These are phyloP conservation scores for Aspergillus panamensis DNA, from an alignment of 495 filamentous ascomycete species.

Conservation along the genomic window DNA sequence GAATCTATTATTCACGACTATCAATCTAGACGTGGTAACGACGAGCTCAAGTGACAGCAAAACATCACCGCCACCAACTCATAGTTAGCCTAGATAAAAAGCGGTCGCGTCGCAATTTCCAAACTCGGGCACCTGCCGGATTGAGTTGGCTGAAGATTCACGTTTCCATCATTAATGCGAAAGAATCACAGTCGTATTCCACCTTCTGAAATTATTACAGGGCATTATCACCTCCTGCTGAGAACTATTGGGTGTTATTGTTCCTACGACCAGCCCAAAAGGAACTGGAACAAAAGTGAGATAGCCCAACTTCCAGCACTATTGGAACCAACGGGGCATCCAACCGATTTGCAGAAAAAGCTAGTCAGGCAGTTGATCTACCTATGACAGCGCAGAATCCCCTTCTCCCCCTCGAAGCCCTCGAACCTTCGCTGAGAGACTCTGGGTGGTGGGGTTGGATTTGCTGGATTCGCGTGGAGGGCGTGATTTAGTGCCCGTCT, in stretches of 20 bases:
- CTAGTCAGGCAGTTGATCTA: slow-evolving; percentile 3
- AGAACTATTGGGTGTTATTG: neutral
- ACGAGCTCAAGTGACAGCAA: too few species aligned
- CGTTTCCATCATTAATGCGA: too few species aligned
- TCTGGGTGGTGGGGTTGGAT: slow-evolving; percentile 23
- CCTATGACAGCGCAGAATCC: slow-evolving; percentile 2
- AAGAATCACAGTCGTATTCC: too few species aligned
- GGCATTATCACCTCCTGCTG: too few species aligned
- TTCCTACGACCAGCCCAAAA: neutral
- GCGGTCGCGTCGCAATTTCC: too few species aligned
- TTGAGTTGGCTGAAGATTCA: too few species aligned
- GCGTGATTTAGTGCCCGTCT: slow-evolving; percentile 29
- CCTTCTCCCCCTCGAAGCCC: slow-evolving; percentile 10
- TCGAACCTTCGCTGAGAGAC: slow-evolving; percentile 6
- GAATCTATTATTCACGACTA: too few species aligned
- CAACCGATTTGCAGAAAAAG: neutral
- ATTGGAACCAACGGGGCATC: slow-evolving; percentile 3
- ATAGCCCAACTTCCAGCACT: neutral
- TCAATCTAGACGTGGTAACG: too few species aligned
- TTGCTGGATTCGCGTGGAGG: slow-evolving; percentile 19
- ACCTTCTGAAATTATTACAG: too few species aligned
- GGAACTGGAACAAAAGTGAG: neutral
- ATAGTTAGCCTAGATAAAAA: too few species aligned
- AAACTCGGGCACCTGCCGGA: too few species aligned
- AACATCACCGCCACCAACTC: too few species aligned